phyloP scores from a whole-genome alignment of 1,139 yeast species.

The Geotrichum carabidarum region DNA sequence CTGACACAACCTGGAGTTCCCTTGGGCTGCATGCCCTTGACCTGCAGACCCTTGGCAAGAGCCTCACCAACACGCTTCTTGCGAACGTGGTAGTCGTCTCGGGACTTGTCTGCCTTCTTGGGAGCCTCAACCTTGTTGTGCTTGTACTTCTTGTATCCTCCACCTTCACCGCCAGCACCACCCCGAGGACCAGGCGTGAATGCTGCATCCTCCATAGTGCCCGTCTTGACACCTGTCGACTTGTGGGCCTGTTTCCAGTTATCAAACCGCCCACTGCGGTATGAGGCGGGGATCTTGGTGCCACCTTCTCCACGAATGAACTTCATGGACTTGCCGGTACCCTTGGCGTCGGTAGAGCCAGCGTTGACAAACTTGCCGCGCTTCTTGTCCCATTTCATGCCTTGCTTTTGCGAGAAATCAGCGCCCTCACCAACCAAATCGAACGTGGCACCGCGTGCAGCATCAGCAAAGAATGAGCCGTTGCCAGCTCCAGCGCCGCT shows the following conservation, averaged over 20 bases:
- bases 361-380: conserved; percentile 85
- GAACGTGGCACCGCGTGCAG: conserved; percentile 78
- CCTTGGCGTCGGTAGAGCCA: conserved; percentile 53
- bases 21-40: conserved; percentile 50
- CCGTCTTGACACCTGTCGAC: conserved; percentile 47
- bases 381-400: conserved; percentile 90
- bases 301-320: conserved; percentile 95
- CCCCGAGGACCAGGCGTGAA: conserved; percentile 25
- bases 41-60: conserved; percentile 63
- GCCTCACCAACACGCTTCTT: conserved; percentile 82
- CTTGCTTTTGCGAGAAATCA: conserved; percentile 53
- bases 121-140: conserved; percentile 81
- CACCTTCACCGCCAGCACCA: conserved; percentile 32
- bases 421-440: conserved; percentile 73
- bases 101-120: conserved; percentile 75
- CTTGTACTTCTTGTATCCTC: conserved; percentile 45
- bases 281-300: conserved; percentile 85
- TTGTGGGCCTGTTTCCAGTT: conserved; percentile 80
- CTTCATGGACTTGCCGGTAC: conserved; percentile 40
- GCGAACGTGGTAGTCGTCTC: conserved; percentile 83
- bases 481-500: conserved; percentile 33
- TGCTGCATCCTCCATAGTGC: conserved; percentile 45
- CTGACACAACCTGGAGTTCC: conserved; percentile 31
- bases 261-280: conserved; percentile 84
- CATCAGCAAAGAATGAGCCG: conserved; percentile 66